Percentiles rank a stretch among this genome's conserved stretches.
Evolutionary conservation across 441 rosid genomes (phyloP).

Genomic region (Erysimum cheiri): DNA sequence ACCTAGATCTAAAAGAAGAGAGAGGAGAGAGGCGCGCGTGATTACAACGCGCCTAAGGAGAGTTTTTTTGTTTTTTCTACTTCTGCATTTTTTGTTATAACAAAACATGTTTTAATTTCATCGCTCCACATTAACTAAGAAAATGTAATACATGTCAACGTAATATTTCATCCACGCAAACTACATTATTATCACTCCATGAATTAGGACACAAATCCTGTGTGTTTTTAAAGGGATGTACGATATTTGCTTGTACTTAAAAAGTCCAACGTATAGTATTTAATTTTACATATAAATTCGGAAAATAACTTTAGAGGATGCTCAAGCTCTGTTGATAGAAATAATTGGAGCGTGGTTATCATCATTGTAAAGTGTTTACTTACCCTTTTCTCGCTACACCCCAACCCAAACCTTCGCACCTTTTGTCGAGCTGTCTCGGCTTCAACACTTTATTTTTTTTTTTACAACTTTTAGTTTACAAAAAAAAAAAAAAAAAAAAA

Average conservation of each 20-base stretch:
- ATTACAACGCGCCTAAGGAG: too few relatives aligned
- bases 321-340: conserved; percentile 27
- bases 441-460: not conserved
- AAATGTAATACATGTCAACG: too few relatives aligned
- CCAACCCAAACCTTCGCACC: conserved; percentile 40
- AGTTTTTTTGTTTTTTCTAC: too few relatives aligned
- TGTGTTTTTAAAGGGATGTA: conserved; percentile 1
- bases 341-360: conserved; percentile 48
- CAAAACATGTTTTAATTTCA: not conserved
- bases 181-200: not conserved
- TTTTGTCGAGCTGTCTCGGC: conserved; percentile 46
- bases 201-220: not conserved
- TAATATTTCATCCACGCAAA: not conserved
- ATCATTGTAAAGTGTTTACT: conserved; percentile 46
- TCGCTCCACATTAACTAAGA: not conserved
- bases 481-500: not conserved
- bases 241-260: conserved; percentile 24
- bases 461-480: conserved; percentile 17
- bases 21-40: too few relatives aligned
- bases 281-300: conserved; percentile 29
- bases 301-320: conserved; percentile 41
- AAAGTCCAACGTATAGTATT: conserved; percentile 27
- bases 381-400: conserved; percentile 44
- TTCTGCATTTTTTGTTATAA: not conserved
- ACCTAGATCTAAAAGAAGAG: too few relatives aligned